Evolutionary conservation across 2,329 filamentous ascomycete species (phyloP), one percentile per base, ranked within the genome.

Genomic region (Paraphoma sp.): DNA sequence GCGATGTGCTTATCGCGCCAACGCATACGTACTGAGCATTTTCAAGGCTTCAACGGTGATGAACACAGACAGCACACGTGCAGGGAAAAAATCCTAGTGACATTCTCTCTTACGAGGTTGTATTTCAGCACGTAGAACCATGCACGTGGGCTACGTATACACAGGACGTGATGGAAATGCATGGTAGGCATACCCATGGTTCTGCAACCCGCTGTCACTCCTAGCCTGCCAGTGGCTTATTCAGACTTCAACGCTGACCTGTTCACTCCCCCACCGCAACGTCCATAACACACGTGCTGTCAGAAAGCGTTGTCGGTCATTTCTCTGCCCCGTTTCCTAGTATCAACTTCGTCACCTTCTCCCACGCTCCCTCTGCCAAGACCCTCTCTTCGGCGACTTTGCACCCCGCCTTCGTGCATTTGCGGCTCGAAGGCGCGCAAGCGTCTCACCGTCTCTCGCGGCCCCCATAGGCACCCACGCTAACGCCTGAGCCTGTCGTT

Each of bases 1-100:
- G 33, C 17, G 45, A 41, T 23, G 29, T 53, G 60, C 62, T 65
- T 62, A 62, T 64, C 62, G 55, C 57, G 51, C 48, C 47, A 41
- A 51, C 30, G 11, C 29, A 28, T 16, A 23, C 41, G 40, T 42
- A 42, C 8, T 10, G 16, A 38, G 14, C 3, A 42, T 5, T n/a
- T 42, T 17, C 46, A 45, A 44, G 16, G 45, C 9, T 49, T 50
- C 40, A 48, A 31, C 55, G 48, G 45, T 56, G 23, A 42, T 48
- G 45, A 36, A 33, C 40, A 36, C 42, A 47, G 51, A n/a, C 17
- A 40, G 10, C 33, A 36, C 33, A 36, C 14, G 33, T 14, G 9
- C 10, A 14, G 33, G 14, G 33, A 14, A 36, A 3, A 36, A 14
- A 14, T 10, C 14, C 14, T n/a, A 10, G 11, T 42, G 16, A 42